phyloP scores from a whole-genome alignment of 2,329 filamentous ascomycete genomes.

The Aspergillus sp. region DNA sequence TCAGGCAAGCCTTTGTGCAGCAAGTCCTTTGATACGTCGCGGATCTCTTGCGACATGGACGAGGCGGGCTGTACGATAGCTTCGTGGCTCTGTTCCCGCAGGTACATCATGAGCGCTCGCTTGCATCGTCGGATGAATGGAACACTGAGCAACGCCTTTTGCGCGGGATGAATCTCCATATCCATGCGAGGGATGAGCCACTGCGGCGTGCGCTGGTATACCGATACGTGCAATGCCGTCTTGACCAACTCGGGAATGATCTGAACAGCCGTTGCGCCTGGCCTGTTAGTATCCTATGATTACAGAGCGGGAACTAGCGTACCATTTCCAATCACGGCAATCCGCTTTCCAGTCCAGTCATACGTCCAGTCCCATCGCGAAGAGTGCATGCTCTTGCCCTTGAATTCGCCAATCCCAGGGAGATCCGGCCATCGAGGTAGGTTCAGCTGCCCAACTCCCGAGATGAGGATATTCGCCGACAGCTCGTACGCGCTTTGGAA shows the following conservation, averaged over 20 bases:
- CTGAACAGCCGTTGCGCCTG: conserved; percentile 62
- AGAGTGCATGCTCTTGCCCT: conserved; percentile 60
- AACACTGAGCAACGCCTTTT: conserved; percentile 50
- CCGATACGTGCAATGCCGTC: conserved; percentile 53
- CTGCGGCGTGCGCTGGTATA: conserved; percentile 64
- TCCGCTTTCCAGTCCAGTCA: conserved; percentile 57
- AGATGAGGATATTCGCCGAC: conserved; percentile 60
- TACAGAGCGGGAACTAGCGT: conserved; percentile 4
- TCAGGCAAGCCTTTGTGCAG: conserved; percentile 55
- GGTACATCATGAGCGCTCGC: conserved; percentile 59
- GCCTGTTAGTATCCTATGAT: neutral
- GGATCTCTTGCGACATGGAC: conserved; percentile 47
- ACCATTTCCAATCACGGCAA: conserved; percentile 66
- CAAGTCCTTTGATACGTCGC: conserved; percentile 39
- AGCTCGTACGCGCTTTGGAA: conserved; percentile 58
- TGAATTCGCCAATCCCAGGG: conserved; percentile 52
- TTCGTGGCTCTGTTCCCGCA: conserved; percentile 55
- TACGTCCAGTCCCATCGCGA: conserved; percentile 66
- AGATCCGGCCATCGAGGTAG: conserved; percentile 56
- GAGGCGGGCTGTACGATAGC: conserved; percentile 49
- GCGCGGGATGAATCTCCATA: conserved; percentile 47
- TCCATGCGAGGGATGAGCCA: conserved; percentile 63
- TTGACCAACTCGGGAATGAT: conserved; percentile 63
- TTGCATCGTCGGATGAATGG: conserved; percentile 57
- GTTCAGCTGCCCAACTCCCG: conserved; percentile 64